phyloP scores from a whole-genome alignment of 176 grass and related monocot genomes.

The Triticum turgidum region DNA sequence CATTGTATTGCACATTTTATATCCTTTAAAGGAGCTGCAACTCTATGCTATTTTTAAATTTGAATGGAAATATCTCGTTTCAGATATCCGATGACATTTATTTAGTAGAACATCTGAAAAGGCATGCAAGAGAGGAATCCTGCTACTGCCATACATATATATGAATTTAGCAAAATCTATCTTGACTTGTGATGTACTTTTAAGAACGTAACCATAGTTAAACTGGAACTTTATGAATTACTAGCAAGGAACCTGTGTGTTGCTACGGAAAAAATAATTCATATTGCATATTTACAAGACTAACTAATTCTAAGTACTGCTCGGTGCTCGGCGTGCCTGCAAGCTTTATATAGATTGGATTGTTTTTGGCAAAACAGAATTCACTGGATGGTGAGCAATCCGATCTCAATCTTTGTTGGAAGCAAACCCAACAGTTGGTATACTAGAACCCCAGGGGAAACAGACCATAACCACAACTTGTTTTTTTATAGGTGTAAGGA shows the following conservation, averaged over 20 bases:
- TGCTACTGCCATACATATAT: background rate
- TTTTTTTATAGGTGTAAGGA: background rate
- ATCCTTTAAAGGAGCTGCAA: too few species aligned
- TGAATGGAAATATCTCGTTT: background rate
- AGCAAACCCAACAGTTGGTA: background rate
- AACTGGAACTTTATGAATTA: background rate
- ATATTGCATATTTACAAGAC: background rate
- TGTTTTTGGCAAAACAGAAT: background rate
- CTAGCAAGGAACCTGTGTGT: background rate
- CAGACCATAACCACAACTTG: background rate
- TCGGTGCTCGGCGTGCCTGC: background rate
- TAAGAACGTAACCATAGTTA: background rate
- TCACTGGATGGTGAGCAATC: constrained; percentile 1
- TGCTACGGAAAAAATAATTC: background rate
- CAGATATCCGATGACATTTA: background rate
- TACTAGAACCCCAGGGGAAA: background rate
- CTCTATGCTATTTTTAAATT: constrained; percentile 6
- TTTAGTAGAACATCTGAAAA: background rate
- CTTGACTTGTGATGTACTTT: constrained; percentile 6
- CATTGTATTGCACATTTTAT: background rate
- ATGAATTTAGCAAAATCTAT: background rate
- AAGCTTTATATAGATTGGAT: background rate
- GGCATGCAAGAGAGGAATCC: constrained; percentile 8
- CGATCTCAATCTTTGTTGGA: background rate
- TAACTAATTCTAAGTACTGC: background rate